Evolutionary conservation across 345 rosid genomes (phyloP).

Genomic region (Populus nigra): DNA sequence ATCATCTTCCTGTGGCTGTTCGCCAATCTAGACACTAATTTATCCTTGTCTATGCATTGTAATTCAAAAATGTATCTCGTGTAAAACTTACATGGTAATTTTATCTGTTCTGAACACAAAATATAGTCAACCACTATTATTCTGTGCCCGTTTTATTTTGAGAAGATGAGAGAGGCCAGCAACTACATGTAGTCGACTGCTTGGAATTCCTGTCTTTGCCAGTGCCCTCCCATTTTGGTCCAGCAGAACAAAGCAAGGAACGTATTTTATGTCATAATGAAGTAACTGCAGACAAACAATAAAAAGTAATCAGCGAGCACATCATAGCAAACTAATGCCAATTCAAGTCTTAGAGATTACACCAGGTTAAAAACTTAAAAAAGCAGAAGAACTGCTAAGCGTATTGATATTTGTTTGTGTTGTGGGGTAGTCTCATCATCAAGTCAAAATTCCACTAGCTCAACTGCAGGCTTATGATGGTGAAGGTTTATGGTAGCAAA

Average conservation of each 20-base stretch:
- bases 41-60: not conserved
- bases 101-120: not conserved
- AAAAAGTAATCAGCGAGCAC: not conserved
- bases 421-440: no score
- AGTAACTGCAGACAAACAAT: slow-evolving; percentile 57
- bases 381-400: not conserved
- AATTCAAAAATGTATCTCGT: no score
- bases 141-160: slow-evolving; percentile 54
- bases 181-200: slow-evolving; percentile 78
- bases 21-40: not conserved
- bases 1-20: not conserved
- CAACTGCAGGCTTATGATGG: no score
- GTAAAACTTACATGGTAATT: not conserved
- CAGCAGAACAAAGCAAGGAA: slow-evolving; percentile 89
- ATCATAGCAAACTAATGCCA: not conserved
- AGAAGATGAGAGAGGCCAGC: slow-evolving; percentile 91
- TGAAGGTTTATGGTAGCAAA: not conserved
- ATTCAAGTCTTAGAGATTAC: not conserved
- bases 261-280: slow-evolving; percentile 78
- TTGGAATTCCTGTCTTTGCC: slow-evolving; percentile 83
- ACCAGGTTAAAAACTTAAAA: not conserved
- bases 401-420: no score
- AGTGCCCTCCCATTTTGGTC: slow-evolving; percentile 77
- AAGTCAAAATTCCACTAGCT: no score
- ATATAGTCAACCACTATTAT: not conserved